These are phyloP conservation scores for Saturnispora dispora DNA, from an alignment of 805 yeast genomes.

Conservation along the genomic window DNA sequence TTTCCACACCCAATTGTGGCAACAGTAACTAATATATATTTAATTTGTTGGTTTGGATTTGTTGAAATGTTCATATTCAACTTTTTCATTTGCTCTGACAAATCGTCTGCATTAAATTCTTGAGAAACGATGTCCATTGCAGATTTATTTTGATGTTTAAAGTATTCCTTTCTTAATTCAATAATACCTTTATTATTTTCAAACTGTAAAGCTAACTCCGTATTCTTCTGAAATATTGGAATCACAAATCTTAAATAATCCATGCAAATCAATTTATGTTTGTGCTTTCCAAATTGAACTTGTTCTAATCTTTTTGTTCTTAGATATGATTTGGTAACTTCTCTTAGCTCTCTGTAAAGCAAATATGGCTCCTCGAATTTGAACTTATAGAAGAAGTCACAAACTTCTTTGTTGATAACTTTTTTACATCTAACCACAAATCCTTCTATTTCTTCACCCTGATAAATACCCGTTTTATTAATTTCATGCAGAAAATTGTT, in stretches of 20 bases:
- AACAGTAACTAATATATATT: conserved; percentile 63
- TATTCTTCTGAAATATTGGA: conserved; percentile 43
- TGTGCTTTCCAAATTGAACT: conserved; percentile 28
- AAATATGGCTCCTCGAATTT: conserved; percentile 94
- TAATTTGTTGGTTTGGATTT: conserved; percentile 18
- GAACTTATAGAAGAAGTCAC: conserved; percentile 76
- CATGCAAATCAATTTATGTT: conserved; percentile 50
- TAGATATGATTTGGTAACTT: conserved; percentile 60
- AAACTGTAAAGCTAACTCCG: conserved; percentile 38
- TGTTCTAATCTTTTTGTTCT: conserved; percentile 27
- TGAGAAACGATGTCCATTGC: conserved; percentile 51
- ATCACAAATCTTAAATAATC: conserved; percentile 62
- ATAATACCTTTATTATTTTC: conserved; percentile 62
- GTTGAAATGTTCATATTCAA: conserved; percentile 8
- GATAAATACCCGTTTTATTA: conserved; percentile 59
- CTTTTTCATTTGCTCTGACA: conserved; percentile 22
- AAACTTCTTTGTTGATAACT: conserved; percentile 2
- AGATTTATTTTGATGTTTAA: conserved; percentile 41
- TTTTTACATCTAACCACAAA: conserved; percentile 71
- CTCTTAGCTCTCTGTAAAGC: conserved; percentile 85
- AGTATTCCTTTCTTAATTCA: conserved; percentile 55
- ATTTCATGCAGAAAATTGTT: conserved; percentile 45
- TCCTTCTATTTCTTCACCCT: conserved; percentile 77
- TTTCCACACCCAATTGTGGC: conserved; percentile 95
- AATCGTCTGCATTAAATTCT: conserved; percentile 28